Base-by-base conservation (phyloP, 306 rosid genomes). In the Gillenia trifoliata region DNA sequence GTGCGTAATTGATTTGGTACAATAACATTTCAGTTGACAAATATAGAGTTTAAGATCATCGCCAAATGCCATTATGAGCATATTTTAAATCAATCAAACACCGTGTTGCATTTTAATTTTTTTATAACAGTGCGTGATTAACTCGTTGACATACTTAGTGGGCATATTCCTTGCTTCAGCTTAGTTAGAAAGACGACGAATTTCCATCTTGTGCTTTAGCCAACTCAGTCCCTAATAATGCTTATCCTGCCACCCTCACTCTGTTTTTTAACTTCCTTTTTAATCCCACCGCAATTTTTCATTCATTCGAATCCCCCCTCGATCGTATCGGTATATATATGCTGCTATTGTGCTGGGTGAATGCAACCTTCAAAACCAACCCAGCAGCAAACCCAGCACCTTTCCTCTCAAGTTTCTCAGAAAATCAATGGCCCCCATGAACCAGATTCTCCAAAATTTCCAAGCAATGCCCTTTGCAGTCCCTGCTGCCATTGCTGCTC, bases 401-500 rank as follows among this genome's bases (percentile, higher is more conserved):
- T 4, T 13, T 59, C 11, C 34, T 59, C 8, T 26, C 8, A 12
- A 8, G 34, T 26, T 13, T 2, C 64, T 33, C 20, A 22, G 26
- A 64, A 33, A 20, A 9, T 36, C 55, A 38, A 68, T 87, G 82
- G 80, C 82, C 12, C 2, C 73, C 62, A 54, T 78, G 3, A 47
- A 75, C 2, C 75, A 56, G 0, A 38, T 80, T 55, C 26, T 70
- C 45, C 33, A 69, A 16, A 49, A 45, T 10, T 9, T 79, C 40
- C 81, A 40, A 20, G 78, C 85, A 10, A 68, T 68, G 62, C 86
- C 94, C 61, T 45, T 60, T 4, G 72, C 82, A 34, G 40, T 78
- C 41, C 47, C 87, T 5, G 66, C 76, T 11, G 82, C 74, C 28
- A 52, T 88, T 19, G 98, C 86, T 49, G 89, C 77, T 60, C 50